Evolutionary conservation across 805 yeast genomes (phyloP).

Genomic region (Metschnikowia henanensis): DNA sequence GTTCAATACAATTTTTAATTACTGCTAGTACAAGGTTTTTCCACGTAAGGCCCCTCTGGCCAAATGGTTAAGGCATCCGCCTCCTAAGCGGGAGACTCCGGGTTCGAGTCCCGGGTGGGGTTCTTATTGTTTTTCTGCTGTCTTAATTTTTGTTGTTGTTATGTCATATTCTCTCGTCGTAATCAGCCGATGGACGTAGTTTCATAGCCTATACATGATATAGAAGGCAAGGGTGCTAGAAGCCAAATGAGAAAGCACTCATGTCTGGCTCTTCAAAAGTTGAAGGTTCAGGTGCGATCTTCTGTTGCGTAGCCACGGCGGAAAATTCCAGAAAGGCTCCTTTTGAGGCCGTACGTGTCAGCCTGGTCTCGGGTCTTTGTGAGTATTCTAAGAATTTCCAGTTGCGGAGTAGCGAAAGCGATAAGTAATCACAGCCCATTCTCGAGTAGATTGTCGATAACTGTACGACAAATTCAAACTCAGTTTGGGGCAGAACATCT

Average conservation of each 20-base stretch:
- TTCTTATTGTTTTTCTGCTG: no score
- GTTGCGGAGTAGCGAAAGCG: constrained; percentile 57
- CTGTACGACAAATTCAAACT: constrained; percentile 60
- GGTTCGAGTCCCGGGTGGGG: constrained; percentile 42
- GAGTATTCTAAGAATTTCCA: constrained; percentile 57
- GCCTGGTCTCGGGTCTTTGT: constrained; percentile 6
- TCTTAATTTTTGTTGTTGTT: no score
- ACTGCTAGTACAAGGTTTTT: no score
- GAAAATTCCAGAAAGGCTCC: constrained; percentile 19
- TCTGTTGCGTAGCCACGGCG: constrained; percentile 6
- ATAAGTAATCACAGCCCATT: constrained; percentile 90
- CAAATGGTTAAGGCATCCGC: constrained; percentile 56
- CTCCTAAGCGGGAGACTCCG: constrained; percentile 41
- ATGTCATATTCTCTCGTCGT: no score
- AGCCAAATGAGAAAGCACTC: constrained; percentile 63
- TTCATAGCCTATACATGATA: no score
- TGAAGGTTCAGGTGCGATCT: constrained; percentile 41
- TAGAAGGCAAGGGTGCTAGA: constrained; percentile 8
- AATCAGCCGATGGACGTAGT: no score
- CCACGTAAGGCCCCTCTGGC: constrained; percentile 45
- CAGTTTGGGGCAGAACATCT: constrained; percentile 45
- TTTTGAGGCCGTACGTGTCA: background rate
- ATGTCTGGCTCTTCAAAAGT: constrained; percentile 73
- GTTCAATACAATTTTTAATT: no score
- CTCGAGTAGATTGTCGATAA: constrained; percentile 69